Evolutionary conservation across 306 rosid genomes (phyloP).

Genomic region (Acacia crassicarpa): DNA sequence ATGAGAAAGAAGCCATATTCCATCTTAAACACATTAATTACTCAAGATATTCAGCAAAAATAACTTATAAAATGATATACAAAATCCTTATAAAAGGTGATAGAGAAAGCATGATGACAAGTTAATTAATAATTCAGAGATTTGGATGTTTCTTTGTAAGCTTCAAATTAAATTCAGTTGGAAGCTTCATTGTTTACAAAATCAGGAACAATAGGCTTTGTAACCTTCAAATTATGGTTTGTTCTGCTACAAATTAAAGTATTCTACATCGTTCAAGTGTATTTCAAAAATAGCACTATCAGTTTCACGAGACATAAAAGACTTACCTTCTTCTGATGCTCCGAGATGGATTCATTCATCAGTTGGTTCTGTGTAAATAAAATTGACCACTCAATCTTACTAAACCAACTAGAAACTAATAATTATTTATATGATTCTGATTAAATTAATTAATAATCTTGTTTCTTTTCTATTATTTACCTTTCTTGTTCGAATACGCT

Average conservation of each 20-base stretch:
- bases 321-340: conserved; percentile 73
- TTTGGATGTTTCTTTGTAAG: no score
- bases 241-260: neutral
- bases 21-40: no score
- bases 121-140: no score
- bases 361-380: conserved; percentile 72
- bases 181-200: no score
- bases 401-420: neutral
- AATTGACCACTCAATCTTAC: neutral
- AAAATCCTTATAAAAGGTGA: no score
- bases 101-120: no score
- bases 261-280: neutral
- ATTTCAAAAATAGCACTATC: neutral
- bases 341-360: conserved; percentile 70
- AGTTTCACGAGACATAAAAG: neutral
- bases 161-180: no score
- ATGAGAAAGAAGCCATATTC: no score
- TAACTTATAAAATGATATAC: no score
- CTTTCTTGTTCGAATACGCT: conserved; percentile 77
- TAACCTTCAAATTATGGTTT: neutral
- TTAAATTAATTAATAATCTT: neutral
- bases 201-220: no score
- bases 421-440: neutral
- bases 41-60: no score
- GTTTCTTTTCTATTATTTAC: conserved; percentile 26